Evolutionary conservation across 257 asterid species (phyloP).

Genomic region (Ballota nigra): DNA sequence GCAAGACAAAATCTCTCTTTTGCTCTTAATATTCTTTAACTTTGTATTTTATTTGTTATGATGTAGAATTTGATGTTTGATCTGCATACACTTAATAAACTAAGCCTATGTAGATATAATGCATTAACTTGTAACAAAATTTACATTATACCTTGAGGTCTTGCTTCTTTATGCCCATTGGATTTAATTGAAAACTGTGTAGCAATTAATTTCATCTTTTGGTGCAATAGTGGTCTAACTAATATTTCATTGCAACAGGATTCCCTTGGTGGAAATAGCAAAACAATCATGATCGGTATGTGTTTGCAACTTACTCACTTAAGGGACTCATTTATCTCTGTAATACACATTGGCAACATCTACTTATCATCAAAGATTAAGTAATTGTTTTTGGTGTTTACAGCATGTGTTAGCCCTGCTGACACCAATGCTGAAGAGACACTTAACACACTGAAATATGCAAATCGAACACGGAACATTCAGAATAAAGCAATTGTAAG

Average conservation of each 20-base stretch:
- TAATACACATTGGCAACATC: neutral
- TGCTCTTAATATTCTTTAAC: constrained; percentile 1
- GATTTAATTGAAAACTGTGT: constrained; percentile 1
- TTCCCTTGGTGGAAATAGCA: constrained; percentile 97
- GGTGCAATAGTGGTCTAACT: constrained; percentile 18
- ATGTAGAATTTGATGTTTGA: neutral
- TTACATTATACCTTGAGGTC: neutral
- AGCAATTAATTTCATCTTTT: neutral
- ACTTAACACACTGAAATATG: constrained; percentile 85
- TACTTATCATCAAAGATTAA: neutral
- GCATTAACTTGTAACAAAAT: neutral
- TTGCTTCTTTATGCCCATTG: neutral
- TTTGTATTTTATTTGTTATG: neutral
- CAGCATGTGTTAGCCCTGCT: constrained; percentile 96
- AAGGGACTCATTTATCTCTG: neutral
- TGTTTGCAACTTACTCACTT: neutral
- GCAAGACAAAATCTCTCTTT: constrained; percentile 29
- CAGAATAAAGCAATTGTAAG: constrained; percentile 95
- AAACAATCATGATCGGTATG: constrained; percentile 97
- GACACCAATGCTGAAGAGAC: constrained; percentile 96
- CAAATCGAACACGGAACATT: constrained; percentile 93
- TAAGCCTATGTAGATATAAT: neutral
- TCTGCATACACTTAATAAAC: neutral
- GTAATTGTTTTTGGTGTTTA: neutral
- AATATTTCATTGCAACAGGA: constrained; percentile 53